phyloP scores from a whole-genome alignment of 345 rosid species.

The Ailanthus altissimus region DNA sequence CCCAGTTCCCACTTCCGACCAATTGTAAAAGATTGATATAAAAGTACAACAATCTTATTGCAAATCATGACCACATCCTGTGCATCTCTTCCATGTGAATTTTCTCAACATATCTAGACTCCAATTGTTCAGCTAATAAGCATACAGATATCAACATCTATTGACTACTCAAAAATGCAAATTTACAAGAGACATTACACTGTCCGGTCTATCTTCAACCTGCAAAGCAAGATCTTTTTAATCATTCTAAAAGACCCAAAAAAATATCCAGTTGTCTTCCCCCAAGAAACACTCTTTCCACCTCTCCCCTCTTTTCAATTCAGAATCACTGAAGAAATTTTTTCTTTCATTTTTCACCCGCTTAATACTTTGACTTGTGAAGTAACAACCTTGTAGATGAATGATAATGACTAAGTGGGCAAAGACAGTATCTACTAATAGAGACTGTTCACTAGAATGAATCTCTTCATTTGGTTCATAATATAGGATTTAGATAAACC shows the following conservation, averaged over 20 bases:
- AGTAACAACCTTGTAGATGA: background rate
- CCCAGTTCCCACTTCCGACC: background rate
- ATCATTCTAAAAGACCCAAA: background rate
- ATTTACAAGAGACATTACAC: background rate
- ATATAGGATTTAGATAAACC: background rate
- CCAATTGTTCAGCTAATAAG: background rate
- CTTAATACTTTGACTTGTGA: background rate
- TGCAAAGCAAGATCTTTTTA: background rate
- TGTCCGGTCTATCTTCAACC: background rate
- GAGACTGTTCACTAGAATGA: background rate
- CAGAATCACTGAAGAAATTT: background rate
- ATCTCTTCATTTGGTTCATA: background rate
- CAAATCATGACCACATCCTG: background rate
- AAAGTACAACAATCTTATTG: background rate
- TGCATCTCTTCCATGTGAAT: background rate
- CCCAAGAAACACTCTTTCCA: background rate
- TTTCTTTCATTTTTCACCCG: background rate
- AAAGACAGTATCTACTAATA: background rate
- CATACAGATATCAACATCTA: background rate
- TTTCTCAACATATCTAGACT: background rate
- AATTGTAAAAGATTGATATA: background rate
- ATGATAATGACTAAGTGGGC: background rate
- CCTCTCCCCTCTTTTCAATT: background rate
- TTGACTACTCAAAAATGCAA: slow-evolving; percentile 1
- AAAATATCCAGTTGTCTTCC: background rate